These are phyloP conservation scores for Lobulomyces angularis DNA, from an alignment of 192 early-diverging fungal species.

Conservation along the genomic window DNA sequence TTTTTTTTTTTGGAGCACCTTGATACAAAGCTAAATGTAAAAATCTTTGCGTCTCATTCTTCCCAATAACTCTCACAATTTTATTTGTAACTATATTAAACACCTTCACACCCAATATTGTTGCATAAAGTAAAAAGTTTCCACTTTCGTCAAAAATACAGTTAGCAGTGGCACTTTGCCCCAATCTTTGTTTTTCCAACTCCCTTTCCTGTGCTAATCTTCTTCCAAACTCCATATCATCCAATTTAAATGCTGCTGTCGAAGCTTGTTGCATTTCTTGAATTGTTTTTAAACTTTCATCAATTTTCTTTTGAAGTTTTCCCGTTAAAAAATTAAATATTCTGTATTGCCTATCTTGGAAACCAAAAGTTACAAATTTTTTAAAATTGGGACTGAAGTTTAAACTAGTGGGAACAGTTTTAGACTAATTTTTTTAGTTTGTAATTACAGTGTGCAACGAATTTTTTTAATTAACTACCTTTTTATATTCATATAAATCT, in stretches of 20 bases:
- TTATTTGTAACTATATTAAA: conserved; percentile 78
- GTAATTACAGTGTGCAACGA: not conserved
- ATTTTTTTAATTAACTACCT: conserved; percentile 46
- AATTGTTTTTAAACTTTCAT: conserved; percentile 71
- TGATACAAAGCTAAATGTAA: conserved; percentile 81
- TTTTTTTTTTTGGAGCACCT: conserved; percentile 74
- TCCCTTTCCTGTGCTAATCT: conserved; percentile 80
- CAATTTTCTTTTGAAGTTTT: conserved; percentile 79
- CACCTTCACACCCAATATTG: conserved; percentile 92
- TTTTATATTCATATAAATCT: conserved; percentile 93
- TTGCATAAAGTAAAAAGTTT: conserved; percentile 78
- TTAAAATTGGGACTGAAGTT: conserved; percentile 66
- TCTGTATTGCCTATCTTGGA: conserved; percentile 70
- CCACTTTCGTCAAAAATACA: conserved; percentile 87
- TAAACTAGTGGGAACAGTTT: conserved; percentile 65
- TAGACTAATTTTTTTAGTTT: conserved; percentile 26
- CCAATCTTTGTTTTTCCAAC: conserved; percentile 52
- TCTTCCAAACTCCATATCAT: conserved; percentile 98
- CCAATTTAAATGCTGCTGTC: conserved; percentile 61
- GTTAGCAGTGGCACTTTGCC: conserved; percentile 52
- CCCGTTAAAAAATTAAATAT: conserved; percentile 75
- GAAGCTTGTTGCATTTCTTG: conserved; percentile 83
- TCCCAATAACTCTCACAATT: conserved; percentile 74
- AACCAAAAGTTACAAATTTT: conserved; percentile 79
- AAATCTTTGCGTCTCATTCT: conserved; percentile 81